Evolutionary conservation across 176 grass and related monocot species (phyloP), one percentile per base, ranked within the genome.

Genomic region (Carex scoparia): DNA sequence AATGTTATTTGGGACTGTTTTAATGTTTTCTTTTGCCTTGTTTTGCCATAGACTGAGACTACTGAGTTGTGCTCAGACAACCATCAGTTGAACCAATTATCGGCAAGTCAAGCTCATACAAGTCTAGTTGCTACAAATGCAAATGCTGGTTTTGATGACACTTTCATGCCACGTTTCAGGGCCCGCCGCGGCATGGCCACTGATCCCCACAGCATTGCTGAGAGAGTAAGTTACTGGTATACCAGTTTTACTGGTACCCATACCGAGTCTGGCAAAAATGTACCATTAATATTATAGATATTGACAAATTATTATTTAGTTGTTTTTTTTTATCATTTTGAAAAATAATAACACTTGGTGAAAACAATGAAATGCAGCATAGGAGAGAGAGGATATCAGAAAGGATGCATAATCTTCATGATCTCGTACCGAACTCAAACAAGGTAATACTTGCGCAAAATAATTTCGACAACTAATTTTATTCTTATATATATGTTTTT

Each of bases 191-290:
- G 94, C 78, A 86, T 93, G 60, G 89, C 94, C 61, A 97, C 91
- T 83, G 94, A 97, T 78, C 94, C 94, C 77, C 94, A 93, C 84
- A 97, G 94, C 70, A 93, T 97, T 87, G 94, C 91, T 75, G 94
- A 97, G 75, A 88, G 91, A 69, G 94, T 93, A 38, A 69, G 91
- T 82, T 79, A 28, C 31, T 82, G 57, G 67, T 23, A 31, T 7
- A 80, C 37, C 33, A 60, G 60, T 40, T 81, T 4, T 82, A 35
- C 8, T 65, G 35, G 37, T 42, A 64, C 2, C 37, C 4, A 27
- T 75, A 65, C 44, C 4, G 10, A 81, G 55, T 81, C 79, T 44
- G 42, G 49, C 23, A 13, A 75, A 73, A 75, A 75, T 23, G 71
- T 12, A 5, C 19, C n/a, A 75, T 75, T 35, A 35, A 35, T 35